These are phyloP conservation scores for Tricholoma saponaceum DNA, from an alignment of 768 basidiomycete species.

Conservation along the genomic window DNA sequence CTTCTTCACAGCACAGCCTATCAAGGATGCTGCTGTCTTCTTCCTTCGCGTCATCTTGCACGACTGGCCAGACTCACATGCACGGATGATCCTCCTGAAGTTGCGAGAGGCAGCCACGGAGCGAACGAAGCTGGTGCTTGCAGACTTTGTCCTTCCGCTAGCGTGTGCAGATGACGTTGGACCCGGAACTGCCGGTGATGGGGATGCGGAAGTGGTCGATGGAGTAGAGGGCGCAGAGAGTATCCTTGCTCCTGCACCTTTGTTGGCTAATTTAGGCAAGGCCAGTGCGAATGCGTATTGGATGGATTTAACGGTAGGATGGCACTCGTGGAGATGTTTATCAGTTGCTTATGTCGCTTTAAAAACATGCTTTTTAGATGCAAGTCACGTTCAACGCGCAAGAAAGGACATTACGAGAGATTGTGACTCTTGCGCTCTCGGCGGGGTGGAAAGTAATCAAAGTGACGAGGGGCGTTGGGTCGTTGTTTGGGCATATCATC, in stretches of 20 bases:
- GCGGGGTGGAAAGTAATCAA: conserved; percentile 61
- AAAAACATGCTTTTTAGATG: conserved; percentile 48
- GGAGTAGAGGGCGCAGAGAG: conserved; percentile 49
- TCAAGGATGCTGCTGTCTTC: conserved; percentile 55
- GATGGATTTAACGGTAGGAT: conserved; percentile 61
- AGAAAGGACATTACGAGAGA: conserved; percentile 66
- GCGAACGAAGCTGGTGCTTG: conserved; percentile 61
- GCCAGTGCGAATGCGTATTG: conserved; percentile 68
- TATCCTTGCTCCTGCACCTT: conserved; percentile 51
- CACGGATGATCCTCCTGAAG: conserved; percentile 39
- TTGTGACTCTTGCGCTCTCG: conserved; percentile 45
- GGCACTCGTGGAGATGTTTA: not conserved
- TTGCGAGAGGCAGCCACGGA: conserved; percentile 45
- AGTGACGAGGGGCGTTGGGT: conserved; percentile 54
- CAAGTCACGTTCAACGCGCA: conserved; percentile 64
- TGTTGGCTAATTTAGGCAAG: conserved; percentile 73
- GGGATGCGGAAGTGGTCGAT: conserved; percentile 23
- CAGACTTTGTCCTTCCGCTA: conserved; percentile 66
- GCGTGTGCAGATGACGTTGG: conserved; percentile 57
- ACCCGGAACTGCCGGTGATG: conserved; percentile 11
- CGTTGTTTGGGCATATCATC: conserved; percentile 67
- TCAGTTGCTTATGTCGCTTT: not conserved
- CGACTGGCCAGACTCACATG: conserved; percentile 70
- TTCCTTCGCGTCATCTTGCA: conserved; percentile 70
- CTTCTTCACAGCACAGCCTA: conserved; percentile 67